Base-by-base conservation (phyloP, 78 protist species). In the Pelomyxa schiedti region DNA sequence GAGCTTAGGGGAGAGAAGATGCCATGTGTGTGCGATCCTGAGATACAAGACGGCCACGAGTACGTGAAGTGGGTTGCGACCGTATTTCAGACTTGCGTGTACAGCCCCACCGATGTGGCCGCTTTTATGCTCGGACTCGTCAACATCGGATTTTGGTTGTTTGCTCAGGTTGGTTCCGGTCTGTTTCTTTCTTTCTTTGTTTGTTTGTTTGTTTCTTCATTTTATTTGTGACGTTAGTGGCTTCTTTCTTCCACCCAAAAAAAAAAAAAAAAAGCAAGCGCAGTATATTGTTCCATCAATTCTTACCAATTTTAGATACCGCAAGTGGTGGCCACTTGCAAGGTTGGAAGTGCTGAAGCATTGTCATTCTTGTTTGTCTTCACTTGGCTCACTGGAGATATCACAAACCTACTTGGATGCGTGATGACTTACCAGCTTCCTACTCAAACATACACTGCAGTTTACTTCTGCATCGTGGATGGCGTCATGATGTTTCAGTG, bases 331-430 rank as follows among this genome's bases (percentile, higher is more conserved):
- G n/a, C n/a, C n/a, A n/a, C n/a, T n/a, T n/a, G n/a, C n/a, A n/a
- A n/a, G n/a, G n/a, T n/a, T n/a, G n/a, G n/a, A n/a, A n/a, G n/a
- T 2, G 79, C 73, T 1, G 79, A 47, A 42, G 71, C 47, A 2
- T 36, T 75, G 58, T 42, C 66, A 4, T 4, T 24, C 8, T 7
- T 1, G 30, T 75, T 75, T 47, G 30, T 75, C 36, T 47, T 64
- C n/a, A 6, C 74, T 24, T 75, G 79, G 79, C 7, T 75, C 79
- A 30, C 24, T 2, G 79, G 79, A 4, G 79, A 75, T 47, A 1
- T 64, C 36, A 30, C 72, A 16, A 75, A 75, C 73, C 71, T 75
- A 5, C 3, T 53, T 16, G 79, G 79, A 26, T 52, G 72, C 68
- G 1, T 64, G 64, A 35, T 64, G 32, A 75, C 79, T 1, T 1